phyloP scores from a whole-genome alignment of 331 rosid species.

The Erythrophleum ivorense region DNA sequence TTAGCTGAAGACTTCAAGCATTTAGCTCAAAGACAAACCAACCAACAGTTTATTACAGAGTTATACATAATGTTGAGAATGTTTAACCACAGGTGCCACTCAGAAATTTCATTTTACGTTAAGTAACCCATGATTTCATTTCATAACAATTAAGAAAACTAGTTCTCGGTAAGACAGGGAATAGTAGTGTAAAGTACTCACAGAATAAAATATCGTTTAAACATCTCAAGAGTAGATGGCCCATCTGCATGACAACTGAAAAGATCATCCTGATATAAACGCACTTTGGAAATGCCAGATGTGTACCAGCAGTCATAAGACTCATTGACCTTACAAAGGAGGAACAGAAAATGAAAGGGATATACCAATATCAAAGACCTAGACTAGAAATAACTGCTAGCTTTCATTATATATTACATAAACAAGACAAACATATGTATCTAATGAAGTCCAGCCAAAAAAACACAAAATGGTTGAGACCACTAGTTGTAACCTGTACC shows the following conservation, averaged over 20 bases:
- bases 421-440: not conserved
- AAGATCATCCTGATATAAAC: slow-evolving; percentile 65
- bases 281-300: slow-evolving; percentile 79
- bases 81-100: slow-evolving; percentile 24
- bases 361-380: slow-evolving; percentile 21
- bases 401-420: slow-evolving; percentile 7
- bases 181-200: slow-evolving; percentile 53
- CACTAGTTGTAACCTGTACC: slow-evolving; percentile 54
- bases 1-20: not conserved
- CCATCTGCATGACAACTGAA: slow-evolving; percentile 76
- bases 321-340: slow-evolving; percentile 65
- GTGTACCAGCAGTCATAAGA: slow-evolving; percentile 92
- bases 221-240: slow-evolving; percentile 69
- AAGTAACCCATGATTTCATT: slow-evolving; percentile 15
- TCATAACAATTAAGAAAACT: not conserved
- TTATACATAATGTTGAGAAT: not conserved
- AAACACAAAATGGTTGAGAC: slow-evolving; percentile 12
- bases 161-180: slow-evolving; percentile 8
- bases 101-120: slow-evolving; percentile 20
- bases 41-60: not conserved
- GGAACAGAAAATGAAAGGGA: slow-evolving; percentile 35
- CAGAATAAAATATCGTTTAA: slow-evolving; percentile 62
- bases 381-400: slow-evolving; percentile 4
- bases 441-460: slow-evolving; percentile 29
- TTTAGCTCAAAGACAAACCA: not conserved